Base-by-base conservation (phyloP, 345 rosid genomes). In the Rubroshorea leprosula region DNA sequence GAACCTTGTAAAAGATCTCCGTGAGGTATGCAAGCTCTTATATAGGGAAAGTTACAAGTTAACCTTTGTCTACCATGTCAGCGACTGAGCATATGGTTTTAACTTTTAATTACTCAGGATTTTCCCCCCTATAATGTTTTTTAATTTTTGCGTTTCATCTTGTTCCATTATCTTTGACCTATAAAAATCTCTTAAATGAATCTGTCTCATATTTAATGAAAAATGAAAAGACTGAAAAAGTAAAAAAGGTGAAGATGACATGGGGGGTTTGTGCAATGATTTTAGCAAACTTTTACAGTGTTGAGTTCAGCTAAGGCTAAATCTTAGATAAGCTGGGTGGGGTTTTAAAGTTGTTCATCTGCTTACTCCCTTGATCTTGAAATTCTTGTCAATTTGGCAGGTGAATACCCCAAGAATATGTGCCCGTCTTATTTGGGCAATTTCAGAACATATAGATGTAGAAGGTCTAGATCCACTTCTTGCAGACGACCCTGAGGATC, bases 401-500 rank as follows among this genome's bases (percentile, higher is more conserved):
- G 96, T 89, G 54, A 80, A 80, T 76, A 71, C 86, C 63, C 83
- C 86, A 31, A 82, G 91, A 78, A 74, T 85, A 57, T 68, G 70
- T 72, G 89, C 87, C 39, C 94, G 96, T 47, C 76, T 93, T 74
- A 82, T 93, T 58, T 93, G 96, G 97, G 82, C 94, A 49, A 73
- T 93, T 17, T 76, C 93, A 23, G 99, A 93, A 70, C 99, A 93
- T 77, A 79, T 93, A 64, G 89, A 93, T 74, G 67, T 93, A 60
- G 97, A 93, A 67, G 99, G 97, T 54, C 74, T 89, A 67, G 99
- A 93, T 83, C 99, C 97, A 47, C 96, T 93, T 74, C 79, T 93
- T 68, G 99, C 96, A 57, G 99, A 93, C 76, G 97, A 89, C 67
- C 99, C 99, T 9, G 96, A 93, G 60, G 99, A 89, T 71, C 85